Evolutionary conservation across 768 basidiomycete species (phyloP).

Genomic region (Strobilomyces dryophilus): DNA sequence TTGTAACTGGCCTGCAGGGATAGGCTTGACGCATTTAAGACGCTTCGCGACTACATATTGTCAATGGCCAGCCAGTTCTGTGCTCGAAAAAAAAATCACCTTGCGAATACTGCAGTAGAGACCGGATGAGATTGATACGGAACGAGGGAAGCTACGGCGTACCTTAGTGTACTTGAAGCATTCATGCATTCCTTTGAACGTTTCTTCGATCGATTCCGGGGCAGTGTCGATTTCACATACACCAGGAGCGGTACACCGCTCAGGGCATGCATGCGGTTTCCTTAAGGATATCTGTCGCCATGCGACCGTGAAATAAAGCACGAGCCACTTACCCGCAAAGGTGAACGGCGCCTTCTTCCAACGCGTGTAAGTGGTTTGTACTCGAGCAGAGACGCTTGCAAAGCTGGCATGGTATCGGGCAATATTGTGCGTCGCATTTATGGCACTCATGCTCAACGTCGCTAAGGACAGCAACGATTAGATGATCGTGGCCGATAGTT

Average conservation of each 20-base stretch:
- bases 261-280: constrained; percentile 47
- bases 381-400: constrained; percentile 50
- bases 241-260: constrained; percentile 42
- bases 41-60: constrained; percentile 17
- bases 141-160: not conserved
- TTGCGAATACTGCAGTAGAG: constrained; percentile 46
- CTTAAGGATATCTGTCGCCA: constrained; percentile 7
- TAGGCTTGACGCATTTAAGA: constrained; percentile 44
- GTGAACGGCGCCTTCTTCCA: constrained; percentile 39
- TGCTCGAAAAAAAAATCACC: constrained; percentile 25
- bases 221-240: constrained; percentile 55
- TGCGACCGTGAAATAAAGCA: not conserved
- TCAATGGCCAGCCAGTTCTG: not conserved
- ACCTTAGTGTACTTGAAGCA: constrained; percentile 65
- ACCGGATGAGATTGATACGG: not conserved
- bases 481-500: not conserved
- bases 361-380: constrained; percentile 49
- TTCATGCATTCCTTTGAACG: constrained; percentile 56
- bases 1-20: constrained; percentile 37
- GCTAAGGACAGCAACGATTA: constrained; percentile 28
- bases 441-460: constrained; percentile 45
- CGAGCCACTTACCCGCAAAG: constrained; percentile 49
- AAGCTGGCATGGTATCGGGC: constrained; percentile 50
- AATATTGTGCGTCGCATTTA: constrained; percentile 46
- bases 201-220: constrained; percentile 56